Conservation (phyloP, 1,284 basidiomycete species). For the Cryptococcus hybrid region DNA sequence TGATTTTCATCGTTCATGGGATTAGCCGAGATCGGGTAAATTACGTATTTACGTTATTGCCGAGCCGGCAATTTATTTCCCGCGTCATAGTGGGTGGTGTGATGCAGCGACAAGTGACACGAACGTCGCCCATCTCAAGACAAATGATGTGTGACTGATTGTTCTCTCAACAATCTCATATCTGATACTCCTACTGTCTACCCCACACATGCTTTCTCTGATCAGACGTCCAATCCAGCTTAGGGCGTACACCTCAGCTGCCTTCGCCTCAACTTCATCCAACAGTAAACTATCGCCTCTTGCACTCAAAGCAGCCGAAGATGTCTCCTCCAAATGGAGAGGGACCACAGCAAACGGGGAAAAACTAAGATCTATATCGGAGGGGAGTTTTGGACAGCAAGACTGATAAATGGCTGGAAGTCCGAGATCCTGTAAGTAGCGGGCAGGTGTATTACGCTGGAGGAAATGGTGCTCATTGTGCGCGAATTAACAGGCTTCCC, state of each 20-base stretch:
- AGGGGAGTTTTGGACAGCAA: conserved; percentile 78
- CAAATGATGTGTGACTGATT: no score
- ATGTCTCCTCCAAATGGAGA: conserved; percentile 60
- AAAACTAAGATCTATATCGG: conserved; percentile 87
- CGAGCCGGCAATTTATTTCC: no score
- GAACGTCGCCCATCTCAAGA: no score
- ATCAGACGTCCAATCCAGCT: background rate
- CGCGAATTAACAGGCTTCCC: conserved; percentile 63
- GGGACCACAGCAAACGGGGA: conserved; percentile 79
- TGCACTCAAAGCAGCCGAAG: conserved; percentile 35
- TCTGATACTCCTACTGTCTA: no score
- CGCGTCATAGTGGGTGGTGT: no score
- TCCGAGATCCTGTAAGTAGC: conserved; percentile 72
- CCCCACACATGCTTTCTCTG: background rate
- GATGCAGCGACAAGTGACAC: no score
- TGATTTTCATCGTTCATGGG: no score
- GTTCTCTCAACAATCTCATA: no score
- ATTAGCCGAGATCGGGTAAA: no score
- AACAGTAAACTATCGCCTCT: conserved; percentile 25
- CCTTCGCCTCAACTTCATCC: conserved; percentile 13
- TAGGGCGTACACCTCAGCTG: conserved; percentile 26
- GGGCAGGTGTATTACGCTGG: background rate
- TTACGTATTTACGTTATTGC: no score
- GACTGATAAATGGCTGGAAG: conserved; percentile 73
- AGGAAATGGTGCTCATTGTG: background rate